Evolutionary conservation across 2,329 filamentous ascomycete species (phyloP).

Genomic region (Monosporascus sp.): DNA sequence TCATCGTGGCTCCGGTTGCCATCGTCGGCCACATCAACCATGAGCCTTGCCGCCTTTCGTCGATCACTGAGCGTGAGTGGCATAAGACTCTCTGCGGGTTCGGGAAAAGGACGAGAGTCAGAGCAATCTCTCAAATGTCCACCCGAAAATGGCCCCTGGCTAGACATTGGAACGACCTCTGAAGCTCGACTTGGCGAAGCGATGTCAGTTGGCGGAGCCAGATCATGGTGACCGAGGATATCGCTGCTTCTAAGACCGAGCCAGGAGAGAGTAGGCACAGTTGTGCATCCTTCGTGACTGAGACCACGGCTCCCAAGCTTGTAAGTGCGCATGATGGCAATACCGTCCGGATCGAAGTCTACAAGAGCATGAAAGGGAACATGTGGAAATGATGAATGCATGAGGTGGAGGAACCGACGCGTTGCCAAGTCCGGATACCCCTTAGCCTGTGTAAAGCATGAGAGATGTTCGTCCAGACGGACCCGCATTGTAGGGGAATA

Average conservation of each 20-base stretch:
- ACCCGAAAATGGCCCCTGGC: neutral
- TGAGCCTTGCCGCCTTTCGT: slow-evolving; percentile 46
- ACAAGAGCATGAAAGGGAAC: slow-evolving; percentile 59
- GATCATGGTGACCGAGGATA: slow-evolving; percentile 19
- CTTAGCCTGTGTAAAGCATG: slow-evolving; percentile 53
- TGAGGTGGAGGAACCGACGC: slow-evolving; percentile 53
- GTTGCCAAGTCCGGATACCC: slow-evolving; percentile 76
- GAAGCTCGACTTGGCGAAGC: too few species aligned
- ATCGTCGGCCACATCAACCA: slow-evolving; percentile 36
- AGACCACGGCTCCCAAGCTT: slow-evolving; percentile 61
- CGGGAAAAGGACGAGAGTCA: neutral
- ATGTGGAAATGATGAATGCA: slow-evolving; percentile 41
- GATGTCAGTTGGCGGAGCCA: neutral
- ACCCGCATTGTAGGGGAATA: too few species aligned
- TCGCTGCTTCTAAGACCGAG: slow-evolving; percentile 53
- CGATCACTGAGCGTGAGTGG: slow-evolving; percentile 52
- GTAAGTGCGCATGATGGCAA: slow-evolving; percentile 70
- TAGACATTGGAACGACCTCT: neutral
- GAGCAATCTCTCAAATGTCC: neutral
- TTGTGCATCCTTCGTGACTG: slow-evolving; percentile 50
- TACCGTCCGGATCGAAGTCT: slow-evolving; percentile 72
- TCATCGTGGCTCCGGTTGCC: slow-evolving; percentile 25
- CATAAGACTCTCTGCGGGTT: slow-evolving; percentile 13
- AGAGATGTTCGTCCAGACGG: neutral
- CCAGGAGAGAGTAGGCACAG: slow-evolving; percentile 52